Conservation (phyloP, 2,329 filamentous ascomycete species). For the Phaeosphaeria sp. region DNA sequence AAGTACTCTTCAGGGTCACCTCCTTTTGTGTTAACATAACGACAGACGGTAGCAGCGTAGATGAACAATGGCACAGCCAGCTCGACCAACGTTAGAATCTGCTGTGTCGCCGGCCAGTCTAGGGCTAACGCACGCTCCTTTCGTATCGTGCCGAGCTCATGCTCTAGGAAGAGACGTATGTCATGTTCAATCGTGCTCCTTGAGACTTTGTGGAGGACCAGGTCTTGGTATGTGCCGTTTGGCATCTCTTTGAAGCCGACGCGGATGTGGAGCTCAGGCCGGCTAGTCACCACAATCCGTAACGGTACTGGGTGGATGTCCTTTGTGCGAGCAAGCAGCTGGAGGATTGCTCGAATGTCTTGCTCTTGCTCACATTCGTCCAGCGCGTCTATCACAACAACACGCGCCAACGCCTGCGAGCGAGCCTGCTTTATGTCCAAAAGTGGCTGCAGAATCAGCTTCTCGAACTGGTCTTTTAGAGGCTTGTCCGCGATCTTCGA, state of each 20-base stretch:
- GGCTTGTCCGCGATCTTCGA: conserved; percentile 5
- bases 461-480: conserved; percentile 17
- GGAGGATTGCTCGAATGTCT: conserved; percentile 17
- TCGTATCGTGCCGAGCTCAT: conserved; percentile 26
- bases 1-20: conserved; percentile 15
- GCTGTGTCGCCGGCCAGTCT: conserved; percentile 32
- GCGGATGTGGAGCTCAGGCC: conserved; percentile 26
- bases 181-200: conserved; percentile 26
- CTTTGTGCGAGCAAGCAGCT: conserved; percentile 17
- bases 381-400: conserved; percentile 34
- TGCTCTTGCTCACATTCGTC: conserved; percentile 38
- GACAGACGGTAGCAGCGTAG: conserved; percentile 36
- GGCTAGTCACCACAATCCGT: conserved; percentile 25
- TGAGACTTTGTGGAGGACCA: conserved; percentile 27
- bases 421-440: background rate
- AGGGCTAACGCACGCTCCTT: conserved; percentile 16
- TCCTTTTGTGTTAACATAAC: conserved; percentile 25
- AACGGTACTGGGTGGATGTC: conserved; percentile 14
- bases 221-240: conserved; percentile 12
- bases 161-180: conserved; percentile 25
- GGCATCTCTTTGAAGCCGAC: conserved; percentile 26
- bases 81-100: conserved; percentile 32
- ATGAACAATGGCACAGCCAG: conserved; percentile 44
- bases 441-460: conserved; percentile 4
- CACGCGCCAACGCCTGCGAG: background rate